Conservation (phyloP, 306 rosid species). For the Gastrolobium bilobum region DNA sequence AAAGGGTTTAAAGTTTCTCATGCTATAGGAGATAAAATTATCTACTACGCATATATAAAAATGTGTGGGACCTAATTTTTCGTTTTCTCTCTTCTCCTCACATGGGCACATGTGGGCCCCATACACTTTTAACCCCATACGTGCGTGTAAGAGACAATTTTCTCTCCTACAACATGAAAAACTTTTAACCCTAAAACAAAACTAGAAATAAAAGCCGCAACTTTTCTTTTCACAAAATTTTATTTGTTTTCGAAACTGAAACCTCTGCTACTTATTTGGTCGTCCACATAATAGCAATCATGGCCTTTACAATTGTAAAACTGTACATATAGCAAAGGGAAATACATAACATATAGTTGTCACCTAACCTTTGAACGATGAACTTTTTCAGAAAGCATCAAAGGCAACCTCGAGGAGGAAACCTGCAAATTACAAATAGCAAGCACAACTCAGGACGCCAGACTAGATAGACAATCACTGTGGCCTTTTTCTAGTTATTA, state of each 20-base stretch:
- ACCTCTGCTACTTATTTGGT: constrained; percentile 24
- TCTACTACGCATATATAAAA: too few relatives aligned
- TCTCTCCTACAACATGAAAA: too few relatives aligned
- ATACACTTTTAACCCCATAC: too few relatives aligned
- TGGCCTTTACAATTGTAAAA: constrained; percentile 27
- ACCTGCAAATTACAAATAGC: constrained; percentile 64
- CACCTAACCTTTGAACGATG: constrained; percentile 81
- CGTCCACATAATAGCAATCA: constrained; percentile 21
- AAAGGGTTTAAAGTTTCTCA: too few relatives aligned
- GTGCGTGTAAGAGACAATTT: too few relatives aligned
- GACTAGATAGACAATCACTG: constrained; percentile 38
- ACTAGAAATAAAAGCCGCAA: constrained; percentile 23
- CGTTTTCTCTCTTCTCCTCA: too few relatives aligned
- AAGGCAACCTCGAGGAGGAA: constrained; percentile 82
- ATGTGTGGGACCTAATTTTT: too few relatives aligned
- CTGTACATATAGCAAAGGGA: constrained; percentile 23
- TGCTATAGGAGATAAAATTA: too few relatives aligned
- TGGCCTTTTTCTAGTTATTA: constrained; percentile 34
- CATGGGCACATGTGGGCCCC: too few relatives aligned
- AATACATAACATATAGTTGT: constrained; percentile 34
- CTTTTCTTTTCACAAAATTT: constrained; percentile 10
- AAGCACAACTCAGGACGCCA: constrained; percentile 44
- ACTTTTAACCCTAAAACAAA: background rate
- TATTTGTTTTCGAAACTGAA: constrained; percentile 25
- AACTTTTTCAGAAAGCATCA: constrained; percentile 91